Base-by-base conservation (phyloP, 2,329 filamentous ascomycete species). In the Hypoxylon sp. region DNA sequence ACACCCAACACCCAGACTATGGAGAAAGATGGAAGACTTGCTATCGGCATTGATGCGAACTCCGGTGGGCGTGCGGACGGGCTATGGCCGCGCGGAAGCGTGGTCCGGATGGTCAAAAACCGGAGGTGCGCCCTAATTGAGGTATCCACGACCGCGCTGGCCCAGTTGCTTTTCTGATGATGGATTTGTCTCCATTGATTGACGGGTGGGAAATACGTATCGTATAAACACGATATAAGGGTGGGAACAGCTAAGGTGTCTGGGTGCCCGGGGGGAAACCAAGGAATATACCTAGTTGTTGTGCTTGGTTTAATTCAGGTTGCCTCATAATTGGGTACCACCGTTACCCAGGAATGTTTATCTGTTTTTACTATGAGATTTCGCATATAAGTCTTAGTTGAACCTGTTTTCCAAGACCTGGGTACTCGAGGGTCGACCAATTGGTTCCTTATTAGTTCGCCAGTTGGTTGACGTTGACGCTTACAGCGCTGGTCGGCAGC, bases 401-500 rank as follows among this genome's bases (percentile, higher is more conserved):
- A 41, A 41, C 37, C 37, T 41, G 37, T 8, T 41, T 41, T 41
- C 37, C 10, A 20, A 41, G 37, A 10, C 6, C 10, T 20, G 13
- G 37, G 10, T 19, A 20, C 15, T 32, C 7, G 37, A 49, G 50
- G 50, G 56, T 43, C 46, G 48, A 41, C 56, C 47, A 41, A 13
- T 41, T 41, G 37, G 8, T 17, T 34, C 10, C 32, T 11, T 34
- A 34, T 10, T 10, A 22, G 20, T 47, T 24, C n/a, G n/a, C n/a
- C n/a, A 26, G 43, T 47, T 22, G 43, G 43, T 47, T 10, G 37
- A 20, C 37, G 17, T 17, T 41, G 19, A 26, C 19, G 20, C 22
- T 46, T 4, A 48, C 55, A 51, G 41, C 49, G 58, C 47, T 52
- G 55, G 56, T 55, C 63, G 65, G 65, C 62, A 61, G 62, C 59